Evolutionary conservation across 2,329 filamentous ascomycete species (phyloP).

Genomic region (Chaetothyriales sp.): DNA sequence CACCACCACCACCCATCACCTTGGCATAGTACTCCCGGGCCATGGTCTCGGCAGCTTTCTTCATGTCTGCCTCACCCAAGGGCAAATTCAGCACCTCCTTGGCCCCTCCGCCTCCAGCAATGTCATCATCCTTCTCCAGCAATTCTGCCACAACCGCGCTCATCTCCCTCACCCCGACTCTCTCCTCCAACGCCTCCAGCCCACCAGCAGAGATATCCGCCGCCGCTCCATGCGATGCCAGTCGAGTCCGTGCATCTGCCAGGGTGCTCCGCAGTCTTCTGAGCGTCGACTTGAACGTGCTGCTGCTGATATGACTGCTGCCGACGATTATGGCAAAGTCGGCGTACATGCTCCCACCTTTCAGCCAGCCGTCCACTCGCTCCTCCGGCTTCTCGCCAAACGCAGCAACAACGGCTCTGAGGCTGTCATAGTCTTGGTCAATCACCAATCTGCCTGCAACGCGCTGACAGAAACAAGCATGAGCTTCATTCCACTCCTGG

Average conservation of each 20-base stretch:
- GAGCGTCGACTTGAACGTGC: constrained; percentile 28
- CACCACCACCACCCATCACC: background rate
- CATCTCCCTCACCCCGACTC: constrained; percentile 71
- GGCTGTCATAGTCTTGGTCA: constrained; percentile 57
- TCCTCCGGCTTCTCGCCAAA: constrained; percentile 49
- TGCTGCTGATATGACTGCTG: constrained; percentile 20
- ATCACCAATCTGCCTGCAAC: constrained; percentile 75
- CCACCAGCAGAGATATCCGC: constrained; percentile 45
- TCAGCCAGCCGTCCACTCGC: constrained; percentile 56
- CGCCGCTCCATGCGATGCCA: constrained; percentile 28
- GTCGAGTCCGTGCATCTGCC: constrained; percentile 21
- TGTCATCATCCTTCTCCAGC: constrained; percentile 4
- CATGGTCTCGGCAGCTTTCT: background rate
- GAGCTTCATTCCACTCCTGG: constrained; percentile 61
- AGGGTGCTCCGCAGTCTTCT: constrained; percentile 35
- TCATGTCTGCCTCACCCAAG: background rate
- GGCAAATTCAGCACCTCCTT: constrained; percentile 1
- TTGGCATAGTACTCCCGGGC: background rate
- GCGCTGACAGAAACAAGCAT: constrained; percentile 62
- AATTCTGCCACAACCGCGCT: constrained; percentile 51
- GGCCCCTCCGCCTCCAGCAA: background rate
- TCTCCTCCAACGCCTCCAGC: constrained; percentile 39
- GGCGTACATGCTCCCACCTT: constrained; percentile 44
- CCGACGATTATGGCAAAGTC: constrained; percentile 24
- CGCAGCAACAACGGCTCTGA: constrained; percentile 54